These are phyloP conservation scores for Chrysanthemum seticuspe DNA, from an alignment of 129 eudicot species.

Conservation along the genomic window DNA sequence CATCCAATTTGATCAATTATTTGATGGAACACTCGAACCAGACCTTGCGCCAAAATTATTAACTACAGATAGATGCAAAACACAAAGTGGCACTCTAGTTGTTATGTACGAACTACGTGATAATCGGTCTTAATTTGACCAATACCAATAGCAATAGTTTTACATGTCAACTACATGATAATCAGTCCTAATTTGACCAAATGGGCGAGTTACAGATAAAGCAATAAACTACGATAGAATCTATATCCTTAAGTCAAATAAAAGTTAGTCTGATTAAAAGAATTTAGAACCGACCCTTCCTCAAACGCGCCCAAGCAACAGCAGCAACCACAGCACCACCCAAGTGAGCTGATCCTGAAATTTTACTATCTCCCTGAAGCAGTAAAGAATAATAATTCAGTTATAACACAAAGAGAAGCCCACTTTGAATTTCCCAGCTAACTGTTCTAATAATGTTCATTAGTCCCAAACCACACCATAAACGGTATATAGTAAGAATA, in stretches of 20 bases:
- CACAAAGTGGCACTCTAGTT: too few species aligned
- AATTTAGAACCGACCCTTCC: conserved; percentile 49
- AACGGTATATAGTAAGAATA: neutral
- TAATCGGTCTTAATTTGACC: neutral
- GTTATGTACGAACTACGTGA: neutral
- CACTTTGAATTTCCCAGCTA: neutral
- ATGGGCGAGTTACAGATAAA: too few species aligned
- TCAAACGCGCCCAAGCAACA: conserved; percentile 52
- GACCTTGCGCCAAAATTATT: neutral
- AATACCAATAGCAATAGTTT: too few species aligned
- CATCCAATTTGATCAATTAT: neutral
- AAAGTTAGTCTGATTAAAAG: neutral
- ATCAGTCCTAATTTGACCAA: too few species aligned
- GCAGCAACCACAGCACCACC: conserved; percentile 93
- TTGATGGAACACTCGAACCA: neutral
- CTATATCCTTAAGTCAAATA: conserved; percentile 6
- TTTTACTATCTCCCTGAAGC: conserved; percentile 64
- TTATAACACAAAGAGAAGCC: neutral
- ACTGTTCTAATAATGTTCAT: neutral
- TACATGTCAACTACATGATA: too few species aligned
- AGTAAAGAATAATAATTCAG: neutral
- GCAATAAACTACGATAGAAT: neutral
- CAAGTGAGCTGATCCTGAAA: conserved; percentile 87
- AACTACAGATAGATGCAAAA: neutral
- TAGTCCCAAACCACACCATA: neutral